A percentile compares a stretch with the other conserved stretches of the same genome.
These are phyloP conservation scores for Cryphonectria japonica DNA, from an alignment of 2,329 filamentous ascomycete species.

Conservation along the genomic window DNA sequence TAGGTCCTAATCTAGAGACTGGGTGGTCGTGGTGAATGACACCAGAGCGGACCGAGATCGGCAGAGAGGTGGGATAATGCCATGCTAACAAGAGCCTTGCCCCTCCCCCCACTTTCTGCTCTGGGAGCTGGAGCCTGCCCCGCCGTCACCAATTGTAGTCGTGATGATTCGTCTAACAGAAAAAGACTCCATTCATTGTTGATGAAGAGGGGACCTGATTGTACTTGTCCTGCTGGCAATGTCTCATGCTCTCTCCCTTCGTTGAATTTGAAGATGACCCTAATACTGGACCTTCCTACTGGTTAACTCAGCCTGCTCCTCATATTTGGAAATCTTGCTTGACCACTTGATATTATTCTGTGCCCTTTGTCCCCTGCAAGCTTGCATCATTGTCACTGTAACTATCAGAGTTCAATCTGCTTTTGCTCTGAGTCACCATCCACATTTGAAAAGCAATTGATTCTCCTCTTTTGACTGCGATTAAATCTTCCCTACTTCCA, in stretches of 20 bases:
- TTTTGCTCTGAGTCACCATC: conserved; percentile 25
- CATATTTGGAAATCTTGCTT: background rate
- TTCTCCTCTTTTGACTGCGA: background rate
- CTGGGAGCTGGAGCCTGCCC: conserved; percentile 13
- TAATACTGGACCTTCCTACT: background rate
- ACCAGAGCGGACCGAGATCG: conserved; percentile 5
- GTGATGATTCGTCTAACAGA: background rate
- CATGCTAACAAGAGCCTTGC: background rate
- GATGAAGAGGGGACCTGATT: background rate
- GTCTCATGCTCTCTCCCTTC: background rate
- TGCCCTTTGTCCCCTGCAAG: background rate
- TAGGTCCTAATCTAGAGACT: background rate
- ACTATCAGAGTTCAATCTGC: background rate
- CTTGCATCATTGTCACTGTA: background rate
- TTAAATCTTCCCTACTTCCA: background rate
- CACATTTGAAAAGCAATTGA: background rate
- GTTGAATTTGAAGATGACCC: background rate
- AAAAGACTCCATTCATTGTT: background rate
- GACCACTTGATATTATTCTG: background rate
- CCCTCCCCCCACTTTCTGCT: conserved; percentile 14
- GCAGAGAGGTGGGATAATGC: background rate
- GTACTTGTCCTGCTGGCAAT: background rate
- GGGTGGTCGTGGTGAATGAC: too few species aligned
- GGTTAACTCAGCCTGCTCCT: background rate
- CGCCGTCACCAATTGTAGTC: conserved; percentile 5